phyloP scores from a whole-genome alignment of 2,329 filamentous ascomycete genomes.

The Fusarium begoniae region DNA sequence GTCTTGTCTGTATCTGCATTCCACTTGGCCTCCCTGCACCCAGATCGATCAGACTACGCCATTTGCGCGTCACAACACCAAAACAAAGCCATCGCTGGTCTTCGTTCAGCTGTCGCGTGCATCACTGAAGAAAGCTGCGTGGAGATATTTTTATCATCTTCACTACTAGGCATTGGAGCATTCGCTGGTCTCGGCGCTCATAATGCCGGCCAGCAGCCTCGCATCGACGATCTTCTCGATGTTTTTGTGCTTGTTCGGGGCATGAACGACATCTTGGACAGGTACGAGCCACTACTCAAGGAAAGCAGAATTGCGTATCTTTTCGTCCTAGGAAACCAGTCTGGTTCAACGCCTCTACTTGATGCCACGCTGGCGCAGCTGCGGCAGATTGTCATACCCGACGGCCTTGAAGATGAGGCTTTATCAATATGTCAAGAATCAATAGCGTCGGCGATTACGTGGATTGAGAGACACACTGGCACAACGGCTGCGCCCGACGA shows the following conservation, averaged over 20 bases:
- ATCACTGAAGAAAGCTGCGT: constrained; percentile 45
- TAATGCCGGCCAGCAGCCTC: constrained; percentile 27
- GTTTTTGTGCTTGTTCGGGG: constrained; percentile 45
- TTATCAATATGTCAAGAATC: constrained; percentile 3
- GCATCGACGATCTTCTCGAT: constrained; percentile 46
- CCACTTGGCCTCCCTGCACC: constrained; percentile 42
- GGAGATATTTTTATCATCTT: constrained; percentile 47
- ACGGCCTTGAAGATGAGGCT: background rate
- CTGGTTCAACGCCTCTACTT: constrained; percentile 2
- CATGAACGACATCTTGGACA: constrained; percentile 44
- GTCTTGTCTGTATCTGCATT: constrained; percentile 45
- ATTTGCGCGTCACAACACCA: constrained; percentile 47
- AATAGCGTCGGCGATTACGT: background rate
- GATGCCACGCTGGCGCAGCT: constrained; percentile 10
- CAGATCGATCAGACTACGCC: constrained; percentile 33
- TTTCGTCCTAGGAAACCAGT: background rate
- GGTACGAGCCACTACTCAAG: constrained; percentile 27
- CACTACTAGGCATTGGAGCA: constrained; percentile 45
- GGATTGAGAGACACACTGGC: background rate
- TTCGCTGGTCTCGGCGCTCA: constrained; percentile 42
- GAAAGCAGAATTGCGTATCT: background rate
- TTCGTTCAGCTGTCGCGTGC: constrained; percentile 39
- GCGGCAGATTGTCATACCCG: constrained; percentile 7
- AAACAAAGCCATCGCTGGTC: constrained; percentile 44
- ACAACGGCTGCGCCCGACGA: background rate